phyloP scores from a whole-genome alignment of 495 filamentous ascomycete species.

The Neurospora sp. region DNA sequence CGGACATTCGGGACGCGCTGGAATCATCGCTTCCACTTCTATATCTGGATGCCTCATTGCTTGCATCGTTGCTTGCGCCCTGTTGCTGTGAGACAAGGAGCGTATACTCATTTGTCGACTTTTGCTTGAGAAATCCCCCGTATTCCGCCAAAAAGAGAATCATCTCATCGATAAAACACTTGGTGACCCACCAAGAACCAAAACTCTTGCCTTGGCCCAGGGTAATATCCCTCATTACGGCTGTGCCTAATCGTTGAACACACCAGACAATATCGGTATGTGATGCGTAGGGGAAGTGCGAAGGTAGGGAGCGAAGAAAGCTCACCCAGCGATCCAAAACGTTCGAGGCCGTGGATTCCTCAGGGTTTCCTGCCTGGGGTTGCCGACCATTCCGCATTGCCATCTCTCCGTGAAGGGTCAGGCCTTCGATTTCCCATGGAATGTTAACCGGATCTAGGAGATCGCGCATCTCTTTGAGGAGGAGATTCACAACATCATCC shows the following conservation, averaged over 20 bases:
- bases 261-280: constrained; percentile 58
- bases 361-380: constrained; percentile 6
- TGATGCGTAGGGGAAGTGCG: constrained; percentile 61
- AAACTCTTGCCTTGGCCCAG: constrained; percentile 77
- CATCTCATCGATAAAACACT: constrained; percentile 96
- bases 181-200: constrained; percentile 96
- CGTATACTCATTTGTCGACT: constrained; percentile 8
- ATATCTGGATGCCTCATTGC: constrained; percentile 29
- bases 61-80: constrained; percentile 12
- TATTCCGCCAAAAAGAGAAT: constrained; percentile 82
- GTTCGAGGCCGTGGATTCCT: constrained; percentile 35
- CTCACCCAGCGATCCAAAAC: constrained; percentile 78
- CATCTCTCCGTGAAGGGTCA: constrained; percentile 44
- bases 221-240: constrained; percentile 69
- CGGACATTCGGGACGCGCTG: constrained; percentile 20
- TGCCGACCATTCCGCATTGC: constrained; percentile 31
- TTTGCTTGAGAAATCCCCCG: constrained; percentile 72
- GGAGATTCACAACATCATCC: constrained; percentile 57
- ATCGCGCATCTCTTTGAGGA: constrained; percentile 63
- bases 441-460: constrained; percentile 55
- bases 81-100: constrained; percentile 20
- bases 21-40: constrained; percentile 37
- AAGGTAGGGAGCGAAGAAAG: constrained; percentile 66
- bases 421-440: constrained; percentile 43
- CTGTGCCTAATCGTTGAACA: constrained; percentile 56